These are phyloP conservation scores for Penium margaritaceum DNA, from an alignment of 139 green algal species.

Conservation along the genomic window DNA sequence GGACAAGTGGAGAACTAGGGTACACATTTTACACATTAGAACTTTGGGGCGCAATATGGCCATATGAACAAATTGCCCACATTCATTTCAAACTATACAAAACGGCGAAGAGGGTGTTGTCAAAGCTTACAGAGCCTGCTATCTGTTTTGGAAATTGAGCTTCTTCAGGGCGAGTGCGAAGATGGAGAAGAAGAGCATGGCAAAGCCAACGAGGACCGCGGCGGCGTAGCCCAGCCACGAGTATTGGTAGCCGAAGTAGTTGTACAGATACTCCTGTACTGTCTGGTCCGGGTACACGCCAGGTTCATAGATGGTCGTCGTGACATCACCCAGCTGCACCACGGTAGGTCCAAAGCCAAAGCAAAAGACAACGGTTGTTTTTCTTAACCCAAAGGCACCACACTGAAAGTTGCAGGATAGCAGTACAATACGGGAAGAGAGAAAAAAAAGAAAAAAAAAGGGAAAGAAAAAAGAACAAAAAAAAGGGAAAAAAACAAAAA, in stretches of 20 bases:
- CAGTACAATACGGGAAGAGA: no score
- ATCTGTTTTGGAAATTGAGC: conserved; percentile 35
- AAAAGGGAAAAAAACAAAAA: background rate
- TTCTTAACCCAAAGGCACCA: no score
- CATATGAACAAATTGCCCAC: no score
- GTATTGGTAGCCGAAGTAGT: conserved; percentile 48
- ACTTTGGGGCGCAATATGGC: no score
- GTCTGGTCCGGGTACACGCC: background rate
- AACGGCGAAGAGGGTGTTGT: no score
- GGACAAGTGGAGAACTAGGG: no score
- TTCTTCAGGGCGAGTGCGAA: conserved; percentile 10
- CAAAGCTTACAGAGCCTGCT: no score
- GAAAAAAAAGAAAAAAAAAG: background rate
- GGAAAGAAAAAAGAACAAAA: background rate
- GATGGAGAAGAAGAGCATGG: conserved; percentile 23
- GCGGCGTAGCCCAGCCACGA: background rate
- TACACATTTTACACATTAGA: no score
- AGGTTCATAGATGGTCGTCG: conserved; percentile 12
- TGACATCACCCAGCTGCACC: conserved; percentile 29
- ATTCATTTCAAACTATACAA: no score
- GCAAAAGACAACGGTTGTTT: background rate
- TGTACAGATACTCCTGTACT: conserved; percentile 44
- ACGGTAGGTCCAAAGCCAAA: background rate
- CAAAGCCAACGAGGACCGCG: conserved; percentile 21
- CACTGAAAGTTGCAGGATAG: no score